Percentiles rank a stretch among this genome's conserved stretches.
These are phyloP conservation scores for Cicer judaicum DNA, from an alignment of 306 rosid genomes.

Conservation along the genomic window DNA sequence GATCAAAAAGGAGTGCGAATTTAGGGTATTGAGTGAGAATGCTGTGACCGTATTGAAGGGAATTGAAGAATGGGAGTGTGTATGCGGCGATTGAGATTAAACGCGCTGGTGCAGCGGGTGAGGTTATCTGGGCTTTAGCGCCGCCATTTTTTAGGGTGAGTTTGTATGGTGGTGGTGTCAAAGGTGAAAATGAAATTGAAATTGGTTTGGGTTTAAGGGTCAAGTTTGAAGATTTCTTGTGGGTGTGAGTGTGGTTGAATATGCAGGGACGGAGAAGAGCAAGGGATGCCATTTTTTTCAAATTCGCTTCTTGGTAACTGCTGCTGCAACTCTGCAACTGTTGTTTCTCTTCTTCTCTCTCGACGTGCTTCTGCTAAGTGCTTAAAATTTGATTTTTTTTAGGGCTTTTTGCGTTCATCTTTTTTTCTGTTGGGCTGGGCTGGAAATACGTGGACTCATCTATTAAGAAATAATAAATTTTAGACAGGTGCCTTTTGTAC, in stretches of 20 bases:
- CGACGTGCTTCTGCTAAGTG: no score
- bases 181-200: background rate
- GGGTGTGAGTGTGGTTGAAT: slow-evolving; percentile 9
- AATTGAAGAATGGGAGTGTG: slow-evolving; percentile 88
- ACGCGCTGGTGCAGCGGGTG: slow-evolving; percentile 67
- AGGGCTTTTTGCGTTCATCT: background rate
- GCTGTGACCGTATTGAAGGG: slow-evolving; percentile 82
- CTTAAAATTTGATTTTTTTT: background rate
- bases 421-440: background rate
- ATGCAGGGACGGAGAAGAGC: slow-evolving; percentile 33
- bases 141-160: slow-evolving; percentile 27
- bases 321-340: background rate
- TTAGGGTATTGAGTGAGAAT: slow-evolving; percentile 65
- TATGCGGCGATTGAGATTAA: slow-evolving; percentile 80
- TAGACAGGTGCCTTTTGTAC: no score
- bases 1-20: slow-evolving; percentile 68
- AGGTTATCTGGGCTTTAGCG: slow-evolving; percentile 57
- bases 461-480: no score
- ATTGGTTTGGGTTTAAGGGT: slow-evolving; percentile 9
- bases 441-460: no score
- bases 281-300: slow-evolving; percentile 37
- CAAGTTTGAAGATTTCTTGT: background rate
- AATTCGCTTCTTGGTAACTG: background rate
- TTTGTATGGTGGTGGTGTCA: background rate
- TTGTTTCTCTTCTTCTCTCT: background rate